phyloP scores from a whole-genome alignment of 768 basidiomycete species.

The Lentinula sp. region DNA sequence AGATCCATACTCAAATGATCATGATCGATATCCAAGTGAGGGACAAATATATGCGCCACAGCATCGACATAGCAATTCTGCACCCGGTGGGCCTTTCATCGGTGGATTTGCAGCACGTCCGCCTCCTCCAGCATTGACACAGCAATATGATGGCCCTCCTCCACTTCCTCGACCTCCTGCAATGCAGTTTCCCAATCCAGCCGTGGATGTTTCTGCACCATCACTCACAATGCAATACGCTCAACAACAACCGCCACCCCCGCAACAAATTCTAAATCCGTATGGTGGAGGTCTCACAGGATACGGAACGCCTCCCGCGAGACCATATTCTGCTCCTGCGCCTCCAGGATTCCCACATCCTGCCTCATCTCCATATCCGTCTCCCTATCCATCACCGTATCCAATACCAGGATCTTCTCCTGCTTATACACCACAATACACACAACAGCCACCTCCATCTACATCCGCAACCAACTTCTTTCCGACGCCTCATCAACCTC shows the following conservation, averaged over 20 bases:
- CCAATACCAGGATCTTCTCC: constrained; percentile 12
- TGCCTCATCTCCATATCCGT: neutral
- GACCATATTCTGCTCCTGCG: constrained; percentile 26
- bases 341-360: neutral
- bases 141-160: constrained; percentile 2
- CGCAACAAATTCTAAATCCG: constrained; percentile 30
- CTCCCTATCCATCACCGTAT: constrained; percentile 8
- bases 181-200: constrained; percentile 22
- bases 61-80: neutral
- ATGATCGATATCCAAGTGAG: neutral
- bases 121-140: neutral
- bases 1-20: neutral
- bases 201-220: constrained; percentile 9
- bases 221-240: constrained; percentile 34
- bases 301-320: constrained; percentile 15
- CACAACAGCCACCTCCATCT: constrained; percentile 10
- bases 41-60: neutral
- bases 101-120: constrained; percentile 37
- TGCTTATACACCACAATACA: constrained; percentile 15
- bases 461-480: neutral
- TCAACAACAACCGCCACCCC: constrained; percentile 8
- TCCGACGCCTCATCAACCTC: neutral
- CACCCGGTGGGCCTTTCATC: constrained; percentile 27
- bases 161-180: constrained; percentile 20
- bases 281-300: constrained; percentile 6